These are phyloP conservation scores for Peronospora tabacina DNA, from an alignment of 352 stramenopile genomes.

Conservation along the genomic window DNA sequence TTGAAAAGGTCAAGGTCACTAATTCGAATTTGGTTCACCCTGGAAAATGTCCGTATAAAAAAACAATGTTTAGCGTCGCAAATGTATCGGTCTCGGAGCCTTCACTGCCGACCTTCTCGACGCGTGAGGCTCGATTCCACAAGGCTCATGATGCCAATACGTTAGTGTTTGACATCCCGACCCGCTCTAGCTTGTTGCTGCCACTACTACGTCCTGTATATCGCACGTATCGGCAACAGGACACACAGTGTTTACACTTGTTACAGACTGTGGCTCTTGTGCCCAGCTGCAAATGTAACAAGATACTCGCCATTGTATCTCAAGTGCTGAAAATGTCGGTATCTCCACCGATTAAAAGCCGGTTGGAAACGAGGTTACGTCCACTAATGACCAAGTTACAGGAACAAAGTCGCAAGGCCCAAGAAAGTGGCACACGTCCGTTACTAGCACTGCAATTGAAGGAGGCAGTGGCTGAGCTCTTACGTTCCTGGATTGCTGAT, in stretches of 20 bases:
- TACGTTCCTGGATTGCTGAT: conserved; percentile 64
- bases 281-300: conserved; percentile 51
- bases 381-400: conserved; percentile 19
- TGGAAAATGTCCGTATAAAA: no score
- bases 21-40: no score
- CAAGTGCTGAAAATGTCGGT: conserved; percentile 47
- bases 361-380: conserved; percentile 28
- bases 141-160: conserved; percentile 55
- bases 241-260: conserved; percentile 62
- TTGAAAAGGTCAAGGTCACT: no score
- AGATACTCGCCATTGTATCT: conserved; percentile 35
- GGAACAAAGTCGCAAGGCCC: conserved; percentile 3
- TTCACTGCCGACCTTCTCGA: conserved; percentile 44
- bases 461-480: conserved; percentile 53
- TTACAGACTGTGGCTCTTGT: conserved; percentile 53
- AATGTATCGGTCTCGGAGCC: conserved; percentile 5
- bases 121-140: conserved; percentile 36
- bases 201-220: conserved; percentile 34
- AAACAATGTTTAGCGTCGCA: conserved; percentile 18
- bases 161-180: conserved; percentile 43
- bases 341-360: conserved; percentile 25
- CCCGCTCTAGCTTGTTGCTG: conserved; percentile 50
- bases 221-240: conserved; percentile 54
- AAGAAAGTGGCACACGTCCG: conserved; percentile 11
- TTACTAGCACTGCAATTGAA: conserved; percentile 58